These are phyloP conservation scores for Leptoxyphium fumago DNA, from an alignment of 2,329 filamentous ascomycete species.

Conservation along the genomic window DNA sequence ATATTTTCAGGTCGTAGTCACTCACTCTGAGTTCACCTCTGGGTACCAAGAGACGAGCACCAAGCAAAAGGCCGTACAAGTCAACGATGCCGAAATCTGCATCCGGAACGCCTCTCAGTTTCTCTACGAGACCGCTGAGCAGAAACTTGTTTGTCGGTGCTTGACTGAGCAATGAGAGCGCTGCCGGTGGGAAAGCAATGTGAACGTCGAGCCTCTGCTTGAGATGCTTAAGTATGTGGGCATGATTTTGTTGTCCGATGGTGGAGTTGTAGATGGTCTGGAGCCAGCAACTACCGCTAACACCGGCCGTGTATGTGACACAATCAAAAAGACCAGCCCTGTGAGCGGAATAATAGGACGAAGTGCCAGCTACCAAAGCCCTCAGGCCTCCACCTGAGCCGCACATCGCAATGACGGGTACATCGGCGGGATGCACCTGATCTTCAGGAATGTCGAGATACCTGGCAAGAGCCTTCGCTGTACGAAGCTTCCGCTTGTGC, in stretches of 20 bases:
- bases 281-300: conserved; percentile 93
- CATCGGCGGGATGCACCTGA: conserved; percentile 82
- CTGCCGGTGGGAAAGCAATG: conserved; percentile 80
- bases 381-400: conserved; percentile 84
- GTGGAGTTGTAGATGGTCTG: conserved; percentile 78
- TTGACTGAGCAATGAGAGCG: conserved; percentile 65
- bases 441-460: conserved; percentile 67
- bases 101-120: conserved; percentile 65
- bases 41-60: conserved; percentile 71
- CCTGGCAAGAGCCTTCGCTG: conserved; percentile 58
- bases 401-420: conserved; percentile 85
- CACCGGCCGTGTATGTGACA: conserved; percentile 84
- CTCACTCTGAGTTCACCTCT: conserved; percentile 68
- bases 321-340: conserved; percentile 88
- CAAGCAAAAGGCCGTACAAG: conserved; percentile 75
- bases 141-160: conserved; percentile 89
- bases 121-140: conserved; percentile 77
- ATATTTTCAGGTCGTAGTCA: conserved; percentile 74
- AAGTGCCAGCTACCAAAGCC: conserved; percentile 78
- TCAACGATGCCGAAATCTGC: conserved; percentile 86
- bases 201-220: conserved; percentile 75
- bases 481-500: conserved; percentile 50
- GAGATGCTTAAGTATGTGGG: conserved; percentile 63
- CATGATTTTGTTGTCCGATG: conserved; percentile 52
- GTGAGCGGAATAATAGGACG: conserved; percentile 69